A percentile compares a stretch with the other conserved stretches of the same genome.
phyloP scores from a whole-genome alignment of 306 rosid genomes.

The Cucurbita ficifolia region DNA sequence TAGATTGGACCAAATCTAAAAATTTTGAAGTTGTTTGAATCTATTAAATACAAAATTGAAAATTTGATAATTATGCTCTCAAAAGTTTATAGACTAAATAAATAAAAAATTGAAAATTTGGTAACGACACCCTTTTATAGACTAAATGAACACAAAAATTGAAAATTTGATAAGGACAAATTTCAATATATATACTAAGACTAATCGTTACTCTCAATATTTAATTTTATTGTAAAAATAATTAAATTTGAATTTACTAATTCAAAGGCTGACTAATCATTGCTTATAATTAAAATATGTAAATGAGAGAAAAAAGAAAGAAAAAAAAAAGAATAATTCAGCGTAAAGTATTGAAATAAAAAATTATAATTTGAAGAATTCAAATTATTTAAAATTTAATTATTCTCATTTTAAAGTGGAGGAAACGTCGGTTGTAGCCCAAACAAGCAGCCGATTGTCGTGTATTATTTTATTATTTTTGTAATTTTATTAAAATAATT shows the following conservation, averaged over 20 bases:
- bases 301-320: not conserved
- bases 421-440: not conserved
- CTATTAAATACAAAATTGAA: too few relatives aligned
- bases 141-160: too few relatives aligned
- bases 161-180: too few relatives aligned
- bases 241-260: not conserved
- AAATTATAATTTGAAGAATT: not conserved
- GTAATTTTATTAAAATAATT: too few relatives aligned
- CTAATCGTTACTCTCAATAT: not conserved
- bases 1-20: too few relatives aligned
- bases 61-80: too few relatives aligned
- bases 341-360: not conserved
- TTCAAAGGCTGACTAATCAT: not conserved
- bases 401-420: not conserved
- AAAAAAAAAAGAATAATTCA: not conserved
- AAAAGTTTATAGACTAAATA: too few relatives aligned
- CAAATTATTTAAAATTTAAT: not conserved
- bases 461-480: not conserved
- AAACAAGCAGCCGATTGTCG: not conserved
- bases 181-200: too few relatives aligned
- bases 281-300: not conserved
- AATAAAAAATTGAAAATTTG: too few relatives aligned
- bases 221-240: not conserved
- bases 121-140: too few relatives aligned
- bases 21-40: too few relatives aligned